Base-by-base conservation (phyloP, 1,284 basidiomycete species). In the Cryptococcus deneoformans region DNA sequence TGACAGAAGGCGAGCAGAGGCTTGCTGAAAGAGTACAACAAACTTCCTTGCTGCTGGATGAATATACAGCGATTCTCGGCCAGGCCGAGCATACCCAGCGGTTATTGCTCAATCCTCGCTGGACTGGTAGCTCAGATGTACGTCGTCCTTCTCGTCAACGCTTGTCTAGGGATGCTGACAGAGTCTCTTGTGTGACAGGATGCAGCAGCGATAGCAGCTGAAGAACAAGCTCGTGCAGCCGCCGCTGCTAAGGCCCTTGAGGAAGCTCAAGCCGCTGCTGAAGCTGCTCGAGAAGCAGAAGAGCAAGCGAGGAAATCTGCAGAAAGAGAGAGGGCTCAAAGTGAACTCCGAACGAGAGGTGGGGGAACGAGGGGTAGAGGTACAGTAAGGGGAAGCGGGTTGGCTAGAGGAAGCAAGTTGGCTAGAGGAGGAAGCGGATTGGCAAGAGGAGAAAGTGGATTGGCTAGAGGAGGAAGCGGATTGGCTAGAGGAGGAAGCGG, bases 31-130 rank as follows among this genome's bases (percentile, higher is more conserved):
- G 75, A 24, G 75, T 76, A 0, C 56, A 61, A 12, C 68, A 78
- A 52, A 76, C 74, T 1, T 67, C 67, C 3, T 58, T 62, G 4
- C 60, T 78, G 46, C 62, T 78, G 2, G 75, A 77, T 55, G 58
- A 71, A 53, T 78, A 78, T 57, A 70, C 75, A 9, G 63, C 65
- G 0, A 56, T 77, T 16, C 60, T 77, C 39, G 73, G 74, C 34
- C 77, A 78, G 57, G 58, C 74, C 42, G 71, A 75, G 54, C 75
- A 77, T 57, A 76, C 74, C 1, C 70, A 73, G 54, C 51, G 63
- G 46, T 56, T 77, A 16, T 53, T 77, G 16, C 44, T 68, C 34
- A 73, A 78, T 53, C 64, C 70, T 5, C 57, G 58, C 14, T 78
- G 77, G 77, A 73, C 69, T 6, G 77, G 77, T 5, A 64, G 67